Evolutionary conservation across 2,329 filamentous ascomycete genomes (phyloP), one percentile per base, ranked within the genome.

Genomic region (Huntiella savannae): DNA sequence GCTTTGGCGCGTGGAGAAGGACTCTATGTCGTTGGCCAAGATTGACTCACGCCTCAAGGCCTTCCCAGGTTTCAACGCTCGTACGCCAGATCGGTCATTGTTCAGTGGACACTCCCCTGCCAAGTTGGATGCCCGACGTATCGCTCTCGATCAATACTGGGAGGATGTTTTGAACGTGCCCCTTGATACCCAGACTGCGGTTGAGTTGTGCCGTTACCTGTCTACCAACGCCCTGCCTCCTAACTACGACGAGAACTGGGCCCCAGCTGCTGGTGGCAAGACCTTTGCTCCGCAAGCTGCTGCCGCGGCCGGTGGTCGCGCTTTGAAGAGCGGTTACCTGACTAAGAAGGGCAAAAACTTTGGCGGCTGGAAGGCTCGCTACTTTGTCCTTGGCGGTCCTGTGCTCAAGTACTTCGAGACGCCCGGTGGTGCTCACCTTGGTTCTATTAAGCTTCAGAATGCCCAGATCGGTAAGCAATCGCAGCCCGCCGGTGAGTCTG

Each of bases 311-410:
- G 75, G 79, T 54, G 75, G 77, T 3, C 75, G 77, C 42, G 76
- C 80, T 6, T 70, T 78, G 49, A 85, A 84, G 57, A 87, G 79
- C 57, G 91, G 91, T 6, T 98, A 96, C 60, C 66, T 98, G 43
- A 96, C 91, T 2, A 98, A 98, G 65, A 76, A 83, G 54, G 91
- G 91, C 42, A 98, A 98, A 68, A 96, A 96, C 57, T 98, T 98
- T 63, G 91, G 91, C 44, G 91, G 91, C 42, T 98, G 91, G 91
- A 98, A 98, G 62, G 87, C 86, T 8, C 65, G 75, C 33, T 77
- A 75, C 56, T 79, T 78, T 55, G 63, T 75, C 16, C 64, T 76
- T 10, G 71, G 75, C 45, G 71, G 73, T 0, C 70, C 71, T n/a
- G 62, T 66, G 6, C 56, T 98, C 55, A 86, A 82, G 55, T 98